phyloP scores from a whole-genome alignment of 176 grass and related monocot genomes.

The Cenchrus fungigraminus region DNA sequence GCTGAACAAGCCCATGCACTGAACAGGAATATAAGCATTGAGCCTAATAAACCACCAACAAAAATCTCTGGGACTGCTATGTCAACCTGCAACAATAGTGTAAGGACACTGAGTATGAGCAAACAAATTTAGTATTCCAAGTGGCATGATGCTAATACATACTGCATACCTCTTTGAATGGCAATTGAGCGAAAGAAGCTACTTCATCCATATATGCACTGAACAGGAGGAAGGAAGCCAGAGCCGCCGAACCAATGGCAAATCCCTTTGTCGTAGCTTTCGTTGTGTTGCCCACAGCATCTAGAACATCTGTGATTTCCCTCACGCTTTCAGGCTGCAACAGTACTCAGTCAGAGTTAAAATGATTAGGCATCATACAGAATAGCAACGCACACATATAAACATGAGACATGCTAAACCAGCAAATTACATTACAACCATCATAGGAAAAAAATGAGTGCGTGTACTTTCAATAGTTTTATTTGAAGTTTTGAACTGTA shows the following conservation, averaged over 20 bases:
- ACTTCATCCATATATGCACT: slow-evolving; percentile 99
- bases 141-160: slow-evolving; percentile 31
- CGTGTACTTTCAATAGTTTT: background rate
- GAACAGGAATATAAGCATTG: slow-evolving; percentile 99
- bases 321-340: slow-evolving; percentile 96
- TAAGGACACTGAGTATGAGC: slow-evolving; percentile 8
- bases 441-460: slow-evolving; percentile 23
- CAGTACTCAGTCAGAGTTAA: slow-evolving; percentile 20
- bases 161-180: slow-evolving; percentile 94
- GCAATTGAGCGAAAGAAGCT: slow-evolving; percentile 74
- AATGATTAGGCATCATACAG: slow-evolving; percentile 19
- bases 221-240: slow-evolving; percentile 98
- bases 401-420: slow-evolving; percentile 11
- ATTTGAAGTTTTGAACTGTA: background rate
- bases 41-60: slow-evolving; percentile 93
- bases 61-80: slow-evolving; percentile 97
- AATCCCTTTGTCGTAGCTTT: slow-evolving; percentile 99
- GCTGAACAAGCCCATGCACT: slow-evolving; percentile 99
- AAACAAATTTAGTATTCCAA: slow-evolving; percentile 30
- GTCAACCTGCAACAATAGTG: slow-evolving; percentile 76
- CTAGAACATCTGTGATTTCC: slow-evolving; percentile 97
- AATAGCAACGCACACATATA: background rate
- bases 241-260: slow-evolving; percentile 96
- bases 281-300: slow-evolving; percentile 97
- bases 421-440: background rate